Evolutionary conservation across 2,329 filamentous ascomycete genomes (phyloP).

Genomic region (Diplodia sapinea): DNA sequence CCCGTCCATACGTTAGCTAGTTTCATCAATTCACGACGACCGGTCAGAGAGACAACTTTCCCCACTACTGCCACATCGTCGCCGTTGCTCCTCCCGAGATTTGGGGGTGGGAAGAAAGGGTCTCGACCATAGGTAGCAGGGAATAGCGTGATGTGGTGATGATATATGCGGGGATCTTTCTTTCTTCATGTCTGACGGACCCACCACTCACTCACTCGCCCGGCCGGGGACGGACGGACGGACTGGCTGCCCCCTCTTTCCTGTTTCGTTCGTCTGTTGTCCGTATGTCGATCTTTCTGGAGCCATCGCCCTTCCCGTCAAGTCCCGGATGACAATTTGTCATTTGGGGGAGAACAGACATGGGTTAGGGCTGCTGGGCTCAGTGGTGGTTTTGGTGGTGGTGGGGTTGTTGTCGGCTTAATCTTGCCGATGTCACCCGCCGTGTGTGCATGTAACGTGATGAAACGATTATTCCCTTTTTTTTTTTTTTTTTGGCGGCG

Average conservation of each 20-base stretch:
- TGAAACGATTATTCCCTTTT: too few species aligned
- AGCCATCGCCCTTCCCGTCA: background rate
- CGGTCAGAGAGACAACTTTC: background rate
- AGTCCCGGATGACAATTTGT: background rate
- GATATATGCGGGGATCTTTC: background rate
- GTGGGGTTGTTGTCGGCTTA: too few species aligned
- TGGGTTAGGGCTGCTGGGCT: too few species aligned
- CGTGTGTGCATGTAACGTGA: too few species aligned
- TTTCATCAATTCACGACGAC: background rate
- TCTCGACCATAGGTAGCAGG: background rate
- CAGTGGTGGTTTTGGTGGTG: background rate
- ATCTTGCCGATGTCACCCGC: too few species aligned
- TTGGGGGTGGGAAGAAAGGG: background rate
- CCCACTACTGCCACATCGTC: too few species aligned
- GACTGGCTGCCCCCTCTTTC: background rate
- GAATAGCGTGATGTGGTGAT: background rate
- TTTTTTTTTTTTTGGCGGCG: too few species aligned
- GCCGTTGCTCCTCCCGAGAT: background rate
- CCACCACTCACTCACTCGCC: too few species aligned
- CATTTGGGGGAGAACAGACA: background rate
- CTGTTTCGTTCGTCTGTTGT: background rate
- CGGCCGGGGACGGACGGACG: too few species aligned
- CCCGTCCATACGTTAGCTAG: background rate
- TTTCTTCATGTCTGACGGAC: too few species aligned
- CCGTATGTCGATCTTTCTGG: background rate